Conservation (phyloP, 2,329 filamentous ascomycete genomes). For the Colletotrichum orbiculare region DNA sequence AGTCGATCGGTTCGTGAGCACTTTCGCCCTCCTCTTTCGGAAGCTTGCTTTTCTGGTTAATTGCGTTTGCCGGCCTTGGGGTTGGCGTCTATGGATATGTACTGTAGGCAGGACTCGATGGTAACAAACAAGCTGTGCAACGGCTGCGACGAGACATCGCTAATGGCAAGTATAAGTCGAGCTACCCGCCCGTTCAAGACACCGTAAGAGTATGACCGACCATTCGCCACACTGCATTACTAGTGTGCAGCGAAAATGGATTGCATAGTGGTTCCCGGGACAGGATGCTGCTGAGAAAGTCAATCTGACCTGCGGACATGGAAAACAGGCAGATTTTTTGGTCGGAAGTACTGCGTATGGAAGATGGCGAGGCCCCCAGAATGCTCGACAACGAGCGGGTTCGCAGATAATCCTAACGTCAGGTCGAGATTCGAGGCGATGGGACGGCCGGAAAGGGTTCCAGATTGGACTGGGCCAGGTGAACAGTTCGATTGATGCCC, state of each 20-base stretch:
- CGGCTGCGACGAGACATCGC: no score
- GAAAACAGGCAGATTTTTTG: neutral
- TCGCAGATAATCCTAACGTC: no score
- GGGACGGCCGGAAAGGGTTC: constrained; percentile 22
- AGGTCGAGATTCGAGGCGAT: neutral
- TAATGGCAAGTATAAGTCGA: no score
- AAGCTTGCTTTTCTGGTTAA: no score
- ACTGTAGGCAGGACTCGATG: no score
- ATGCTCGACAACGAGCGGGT: no score
- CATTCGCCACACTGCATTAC: constrained; percentile 8
- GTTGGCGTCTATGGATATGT: no score
- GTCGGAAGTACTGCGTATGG: constrained; percentile 1
- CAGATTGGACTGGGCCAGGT: constrained; percentile 18
- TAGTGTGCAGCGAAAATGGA: constrained; percentile 4
- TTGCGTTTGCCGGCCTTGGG: no score
- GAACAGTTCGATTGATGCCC: neutral
- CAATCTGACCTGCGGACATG: constrained; percentile 17
- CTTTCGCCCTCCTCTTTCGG: no score
- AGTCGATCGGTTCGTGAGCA: no score
- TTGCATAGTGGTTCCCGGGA: constrained; percentile 13
- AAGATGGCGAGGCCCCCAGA: neutral
- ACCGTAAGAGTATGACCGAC: neutral
- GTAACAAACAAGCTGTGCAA: no score
- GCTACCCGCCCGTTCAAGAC: neutral
- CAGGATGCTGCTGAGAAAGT: constrained; percentile 15